Base-by-base conservation (phyloP, 2,329 filamentous ascomycete species). In the Mollisia scopiformis region DNA sequence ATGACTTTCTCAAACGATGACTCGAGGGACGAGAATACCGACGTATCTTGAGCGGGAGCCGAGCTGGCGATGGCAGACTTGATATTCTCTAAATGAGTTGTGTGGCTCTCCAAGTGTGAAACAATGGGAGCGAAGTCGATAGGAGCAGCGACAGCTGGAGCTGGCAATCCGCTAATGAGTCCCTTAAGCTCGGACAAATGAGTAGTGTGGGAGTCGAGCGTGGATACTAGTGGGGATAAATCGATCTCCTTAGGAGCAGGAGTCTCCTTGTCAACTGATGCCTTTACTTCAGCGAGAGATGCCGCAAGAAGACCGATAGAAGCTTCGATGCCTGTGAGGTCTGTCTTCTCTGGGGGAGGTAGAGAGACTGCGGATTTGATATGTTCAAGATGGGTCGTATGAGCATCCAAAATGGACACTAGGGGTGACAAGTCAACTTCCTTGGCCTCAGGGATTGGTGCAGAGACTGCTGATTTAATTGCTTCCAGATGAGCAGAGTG, bases 271-370 rank as follows among this genome's bases (percentile, higher is more conserved):
- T 37, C 28, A n/a, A 58, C 46, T 14, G 50, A 50, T 6, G 33
- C 47, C 52, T 64, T 64, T 25, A 64, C 53, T 21, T 64, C 59
- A 6, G 46, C 31, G 11, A 64, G 28, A 19, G 30, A 30, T 23
- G 55, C 51, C 10, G 55, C 19, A 47, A 61, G 51, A 11, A 27
- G 28, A 43, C 41, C 21, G 43, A 41, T 16, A 30, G 30, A 31
- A 13, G 58, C 37, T 37, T 61, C 58, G 1, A 64, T n/a, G 31
- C 46, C 31, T 7, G 62, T 50, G 2, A 62, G 46, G 39, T 64
- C 59, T 14, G 52, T 53, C 25, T 50, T 28, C 19, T 59, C 53
- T 10, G 49, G 33, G 2, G 28, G 30, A 25, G 57, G 46, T 16
- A 39, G 14, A 16, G 33, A 23, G 19, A 58, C 56, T 16, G 37